A percentile compares a stretch with the other conserved stretches of the same genome.
These are phyloP conservation scores for Camellia oleifera DNA, from an alignment of 179 eudicot genomes.

Conservation along the genomic window DNA sequence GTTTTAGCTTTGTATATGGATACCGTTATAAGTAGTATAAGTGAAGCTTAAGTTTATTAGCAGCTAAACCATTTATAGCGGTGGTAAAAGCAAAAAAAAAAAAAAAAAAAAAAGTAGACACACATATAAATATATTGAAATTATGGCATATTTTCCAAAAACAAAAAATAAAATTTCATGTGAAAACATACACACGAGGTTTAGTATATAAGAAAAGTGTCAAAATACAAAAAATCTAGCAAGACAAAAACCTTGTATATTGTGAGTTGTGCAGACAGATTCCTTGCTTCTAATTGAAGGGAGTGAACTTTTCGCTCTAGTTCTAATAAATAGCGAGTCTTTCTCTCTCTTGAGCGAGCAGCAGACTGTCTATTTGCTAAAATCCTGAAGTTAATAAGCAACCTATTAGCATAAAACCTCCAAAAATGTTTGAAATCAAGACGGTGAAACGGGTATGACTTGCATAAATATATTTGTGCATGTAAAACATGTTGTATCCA, in stretches of 20 bases:
- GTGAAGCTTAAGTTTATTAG: not conserved
- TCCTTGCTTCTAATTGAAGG: constrained; percentile 35
- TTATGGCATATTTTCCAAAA: no score
- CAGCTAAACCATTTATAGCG: no score
- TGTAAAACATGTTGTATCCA: no score
- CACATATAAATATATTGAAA: no score
- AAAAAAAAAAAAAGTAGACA: no score
- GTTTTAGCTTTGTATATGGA: not conserved
- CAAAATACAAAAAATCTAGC: no score
- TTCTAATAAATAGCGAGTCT: constrained; percentile 34
- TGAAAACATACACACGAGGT: no score
- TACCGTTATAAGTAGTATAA: not conserved
- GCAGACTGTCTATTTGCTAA: constrained; percentile 49
- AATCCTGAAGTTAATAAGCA: constrained; percentile 24
- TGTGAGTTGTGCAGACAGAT: constrained; percentile 34
- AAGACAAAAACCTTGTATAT: constrained; percentile 25
- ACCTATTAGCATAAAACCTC: not conserved
- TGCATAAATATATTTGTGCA: not conserved
- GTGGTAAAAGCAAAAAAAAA: no score
- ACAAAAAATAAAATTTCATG: no score
- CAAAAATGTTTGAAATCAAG: not conserved
- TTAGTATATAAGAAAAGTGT: no score
- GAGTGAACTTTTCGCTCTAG: constrained; percentile 36
- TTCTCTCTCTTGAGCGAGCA: constrained; percentile 43
- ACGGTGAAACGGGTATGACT: not conserved